Percentiles rank a stretch among this genome's conserved stretches.
Conservation (phyloP, 768 basidiomycete species). For the Termitomyces sp. region DNA sequence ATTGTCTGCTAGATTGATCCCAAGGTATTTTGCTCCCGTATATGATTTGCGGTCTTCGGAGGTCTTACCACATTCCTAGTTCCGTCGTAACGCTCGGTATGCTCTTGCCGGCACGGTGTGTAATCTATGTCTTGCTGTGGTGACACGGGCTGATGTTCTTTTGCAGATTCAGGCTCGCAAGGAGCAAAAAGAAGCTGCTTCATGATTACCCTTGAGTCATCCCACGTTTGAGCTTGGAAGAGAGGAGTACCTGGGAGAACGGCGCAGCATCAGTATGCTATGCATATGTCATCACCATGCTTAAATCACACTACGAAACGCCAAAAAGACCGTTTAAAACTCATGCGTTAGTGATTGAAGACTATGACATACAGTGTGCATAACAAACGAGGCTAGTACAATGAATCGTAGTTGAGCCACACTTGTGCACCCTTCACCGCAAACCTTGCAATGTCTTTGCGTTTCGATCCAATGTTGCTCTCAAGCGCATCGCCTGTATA, state of each 20-base stretch:
- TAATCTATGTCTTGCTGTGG: constrained; percentile 5
- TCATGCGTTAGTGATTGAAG: constrained; percentile 1
- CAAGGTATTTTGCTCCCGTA: constrained; percentile 45
- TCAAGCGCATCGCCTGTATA: constrained; percentile 61
- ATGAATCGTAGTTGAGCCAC: background rate
- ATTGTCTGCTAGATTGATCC: constrained; percentile 59
- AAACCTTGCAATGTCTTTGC: constrained; percentile 34
- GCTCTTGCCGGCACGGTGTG: constrained; percentile 75
- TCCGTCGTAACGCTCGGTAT: constrained; percentile 78
- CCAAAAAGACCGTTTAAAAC: constrained; percentile 13
- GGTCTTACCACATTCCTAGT: constrained; percentile 38
- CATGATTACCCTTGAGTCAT: constrained; percentile 20
- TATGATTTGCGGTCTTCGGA: background rate
- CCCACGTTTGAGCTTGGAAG: constrained; percentile 8
- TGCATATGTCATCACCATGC: constrained; percentile 14
- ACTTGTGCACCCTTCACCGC: constrained; percentile 11
- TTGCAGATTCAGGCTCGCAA: constrained; percentile 62
- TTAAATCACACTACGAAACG: constrained; percentile 14
- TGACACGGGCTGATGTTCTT: constrained; percentile 5
- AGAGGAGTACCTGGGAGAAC: constrained; percentile 4
- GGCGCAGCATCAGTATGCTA: constrained; percentile 11
- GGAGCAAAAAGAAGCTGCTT: constrained; percentile 51
- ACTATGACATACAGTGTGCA: background rate
- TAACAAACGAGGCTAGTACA: background rate
- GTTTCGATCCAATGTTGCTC: constrained; percentile 60